Conservation (phyloP, 495 filamentous ascomycete genomes). For the Aspergillus kassunensis region DNA sequence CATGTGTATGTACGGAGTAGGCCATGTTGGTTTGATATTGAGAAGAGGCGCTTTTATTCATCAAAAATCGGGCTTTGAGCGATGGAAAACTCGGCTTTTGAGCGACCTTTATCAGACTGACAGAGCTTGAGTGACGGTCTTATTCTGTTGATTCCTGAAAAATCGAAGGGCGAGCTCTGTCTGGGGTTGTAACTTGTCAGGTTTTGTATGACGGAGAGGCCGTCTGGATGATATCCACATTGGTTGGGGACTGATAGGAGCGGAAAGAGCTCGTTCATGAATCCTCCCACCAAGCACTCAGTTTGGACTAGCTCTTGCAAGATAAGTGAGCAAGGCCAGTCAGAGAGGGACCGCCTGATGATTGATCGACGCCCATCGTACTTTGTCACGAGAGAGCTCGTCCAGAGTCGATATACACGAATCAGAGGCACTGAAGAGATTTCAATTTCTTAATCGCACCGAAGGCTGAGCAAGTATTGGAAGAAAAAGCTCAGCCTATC, state of each 20-base stretch:
- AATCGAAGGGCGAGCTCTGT: conserved; percentile 11
- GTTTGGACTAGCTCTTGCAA: not conserved
- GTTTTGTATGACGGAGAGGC: not conserved
- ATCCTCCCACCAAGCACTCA: conserved; percentile 4
- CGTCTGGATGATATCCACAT: not conserved
- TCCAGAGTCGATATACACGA: conserved; percentile 15
- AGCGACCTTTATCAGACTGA: conserved; percentile 4
- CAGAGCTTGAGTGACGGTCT: conserved; percentile 7
- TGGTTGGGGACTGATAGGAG: not conserved
- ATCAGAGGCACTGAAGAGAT: conserved; percentile 15
- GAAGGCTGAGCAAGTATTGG: conserved; percentile 4
- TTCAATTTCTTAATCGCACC: conserved; percentile 21
- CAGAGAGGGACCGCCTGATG: conserved; percentile 3
- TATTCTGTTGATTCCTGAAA: conserved; percentile 12
- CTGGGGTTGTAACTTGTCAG: conserved; percentile 12
- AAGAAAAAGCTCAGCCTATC: conserved; percentile 13
- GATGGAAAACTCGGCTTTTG: not conserved
- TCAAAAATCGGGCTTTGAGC: not conserved
- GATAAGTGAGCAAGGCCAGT: conserved; percentile 13
- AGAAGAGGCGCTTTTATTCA: not conserved
- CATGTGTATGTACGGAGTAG: conserved; percentile 13
- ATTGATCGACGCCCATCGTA: conserved; percentile 17
- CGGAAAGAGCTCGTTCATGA: conserved; percentile 3
- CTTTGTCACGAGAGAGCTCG: conserved; percentile 24
- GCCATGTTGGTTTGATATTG: not conserved